phyloP scores from a whole-genome alignment of 441 rosid genomes.

The Populus hybrid region DNA sequence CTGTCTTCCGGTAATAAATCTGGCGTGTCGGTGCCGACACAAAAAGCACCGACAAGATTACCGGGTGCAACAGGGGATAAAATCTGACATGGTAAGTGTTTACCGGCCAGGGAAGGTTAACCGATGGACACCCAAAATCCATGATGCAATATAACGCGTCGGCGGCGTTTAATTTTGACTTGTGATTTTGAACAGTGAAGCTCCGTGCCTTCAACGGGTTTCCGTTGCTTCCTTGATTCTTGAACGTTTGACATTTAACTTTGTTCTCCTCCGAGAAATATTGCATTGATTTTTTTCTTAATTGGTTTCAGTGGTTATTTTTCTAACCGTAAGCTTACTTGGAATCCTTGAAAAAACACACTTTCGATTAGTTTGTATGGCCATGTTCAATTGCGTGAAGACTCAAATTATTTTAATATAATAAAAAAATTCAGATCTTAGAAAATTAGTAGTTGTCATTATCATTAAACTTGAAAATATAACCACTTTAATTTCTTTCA shows the following conservation, averaged over 20 bases:
- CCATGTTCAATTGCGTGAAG: no score
- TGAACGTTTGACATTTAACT: neutral
- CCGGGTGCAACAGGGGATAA: slow-evolving; percentile 29
- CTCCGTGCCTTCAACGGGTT: slow-evolving; percentile 24
- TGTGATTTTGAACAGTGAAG: neutral
- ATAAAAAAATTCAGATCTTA: no score
- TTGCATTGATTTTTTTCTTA: neutral
- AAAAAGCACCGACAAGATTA: slow-evolving; percentile 31
- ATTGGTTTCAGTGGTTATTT: neutral
- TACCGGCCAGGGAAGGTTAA: slow-evolving; percentile 24
- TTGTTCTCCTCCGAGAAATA: neutral
- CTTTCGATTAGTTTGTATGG: no score
- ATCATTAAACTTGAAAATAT: no score
- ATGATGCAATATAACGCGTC: slow-evolving; percentile 33
- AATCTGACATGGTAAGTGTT: neutral
- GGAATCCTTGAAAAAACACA: neutral
- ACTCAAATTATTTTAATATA: no score
- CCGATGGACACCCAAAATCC: neutral
- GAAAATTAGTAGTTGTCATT: no score
- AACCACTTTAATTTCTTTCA: no score
- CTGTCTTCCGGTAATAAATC: slow-evolving; percentile 29
- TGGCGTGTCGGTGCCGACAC: slow-evolving; percentile 70
- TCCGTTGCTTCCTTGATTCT: slow-evolving; percentile 9
- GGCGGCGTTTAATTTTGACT: slow-evolving; percentile 42
- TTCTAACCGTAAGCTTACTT: neutral